Conservation (phyloP, 768 basidiomycete genomes). For the Termitomyces heimii region DNA sequence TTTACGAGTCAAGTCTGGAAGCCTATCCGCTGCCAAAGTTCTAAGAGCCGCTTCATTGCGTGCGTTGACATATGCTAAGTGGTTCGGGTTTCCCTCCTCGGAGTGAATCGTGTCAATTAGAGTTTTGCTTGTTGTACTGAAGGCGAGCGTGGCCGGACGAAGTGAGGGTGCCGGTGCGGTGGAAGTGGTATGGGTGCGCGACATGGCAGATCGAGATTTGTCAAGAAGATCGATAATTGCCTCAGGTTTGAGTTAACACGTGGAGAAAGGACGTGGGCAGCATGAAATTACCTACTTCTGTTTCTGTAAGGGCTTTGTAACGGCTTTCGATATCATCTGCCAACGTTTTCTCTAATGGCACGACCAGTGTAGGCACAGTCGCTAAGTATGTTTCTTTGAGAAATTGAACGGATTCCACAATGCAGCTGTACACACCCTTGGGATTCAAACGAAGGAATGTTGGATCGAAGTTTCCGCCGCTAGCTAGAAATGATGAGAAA, state of each 20-base stretch:
- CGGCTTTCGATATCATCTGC: constrained; percentile 64
- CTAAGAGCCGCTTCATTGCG: constrained; percentile 47
- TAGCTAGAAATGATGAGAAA: constrained; percentile 33
- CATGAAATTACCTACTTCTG: constrained; percentile 41
- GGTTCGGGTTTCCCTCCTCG: constrained; percentile 55
- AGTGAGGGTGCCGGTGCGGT: constrained; percentile 69
- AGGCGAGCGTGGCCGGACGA: constrained; percentile 77
- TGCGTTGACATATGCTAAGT: constrained; percentile 54
- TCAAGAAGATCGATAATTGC: constrained; percentile 77
- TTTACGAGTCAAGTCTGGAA: constrained; percentile 39
- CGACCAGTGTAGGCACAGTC: constrained; percentile 77
- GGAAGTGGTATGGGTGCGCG: constrained; percentile 66
- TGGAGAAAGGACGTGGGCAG: neutral
- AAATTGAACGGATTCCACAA: neutral
- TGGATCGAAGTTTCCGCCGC: constrained; percentile 75
- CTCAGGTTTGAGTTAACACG: constrained; percentile 27
- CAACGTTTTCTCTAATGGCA: constrained; percentile 75
- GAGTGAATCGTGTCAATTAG: constrained; percentile 59
- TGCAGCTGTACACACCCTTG: constrained; percentile 44
- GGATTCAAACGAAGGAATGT: constrained; percentile 74
- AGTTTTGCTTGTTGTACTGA: constrained; percentile 43
- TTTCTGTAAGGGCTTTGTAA: constrained; percentile 75
- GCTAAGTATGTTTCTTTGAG: constrained; percentile 29
- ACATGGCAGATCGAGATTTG: constrained; percentile 67
- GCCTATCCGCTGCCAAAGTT: constrained; percentile 34